Evolutionary conservation across 257 asterid genomes (phyloP).

Genomic region (Striga asiatica): DNA sequence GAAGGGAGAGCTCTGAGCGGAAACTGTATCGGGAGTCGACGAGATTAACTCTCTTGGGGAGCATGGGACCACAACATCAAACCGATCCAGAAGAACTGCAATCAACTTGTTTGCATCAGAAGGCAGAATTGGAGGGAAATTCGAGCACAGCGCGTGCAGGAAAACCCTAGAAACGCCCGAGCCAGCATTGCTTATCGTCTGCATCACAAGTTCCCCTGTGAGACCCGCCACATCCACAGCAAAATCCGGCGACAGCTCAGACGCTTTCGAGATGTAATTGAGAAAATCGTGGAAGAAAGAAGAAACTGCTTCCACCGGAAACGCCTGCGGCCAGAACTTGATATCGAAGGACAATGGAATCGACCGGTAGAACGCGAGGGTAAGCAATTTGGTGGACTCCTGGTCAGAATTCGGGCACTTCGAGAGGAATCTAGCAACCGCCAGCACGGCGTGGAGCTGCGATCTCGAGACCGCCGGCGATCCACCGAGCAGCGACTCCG

Average conservation of each 20-base stretch:
- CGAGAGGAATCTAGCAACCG: slow-evolving; percentile 69
- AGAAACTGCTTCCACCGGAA: slow-evolving; percentile 43
- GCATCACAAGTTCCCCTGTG: slow-evolving; percentile 62
- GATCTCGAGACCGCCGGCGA: slow-evolving; percentile 78
- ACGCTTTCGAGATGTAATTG: slow-evolving; percentile 45
- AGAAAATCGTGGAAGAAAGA: slow-evolving; percentile 55
- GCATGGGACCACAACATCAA: slow-evolving; percentile 39
- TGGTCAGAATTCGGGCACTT: slow-evolving; percentile 48
- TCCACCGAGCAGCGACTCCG: slow-evolving; percentile 54
- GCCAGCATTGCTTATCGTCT: slow-evolving; percentile 38
- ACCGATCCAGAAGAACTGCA: slow-evolving; percentile 49
- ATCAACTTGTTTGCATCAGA: slow-evolving; percentile 66
- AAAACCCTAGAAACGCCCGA: slow-evolving; percentile 40
- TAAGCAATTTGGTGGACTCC: slow-evolving; percentile 56
- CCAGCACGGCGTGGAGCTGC: slow-evolving; percentile 78
- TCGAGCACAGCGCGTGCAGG: slow-evolving; percentile 48
- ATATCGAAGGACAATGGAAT: slow-evolving; percentile 54
- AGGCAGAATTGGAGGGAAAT: slow-evolving; percentile 66
- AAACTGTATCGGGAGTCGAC: slow-evolving; percentile 30
- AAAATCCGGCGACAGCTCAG: slow-evolving; percentile 49
- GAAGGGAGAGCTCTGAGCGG: slow-evolving; percentile 50
- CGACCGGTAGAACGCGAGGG: slow-evolving; percentile 67
- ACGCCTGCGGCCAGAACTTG: slow-evolving; percentile 89
- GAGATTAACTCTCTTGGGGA: slow-evolving; percentile 40
- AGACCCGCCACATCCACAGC: slow-evolving; percentile 57